phyloP scores from a whole-genome alignment of 306 rosid species.

The Fragaria iinumae region DNA sequence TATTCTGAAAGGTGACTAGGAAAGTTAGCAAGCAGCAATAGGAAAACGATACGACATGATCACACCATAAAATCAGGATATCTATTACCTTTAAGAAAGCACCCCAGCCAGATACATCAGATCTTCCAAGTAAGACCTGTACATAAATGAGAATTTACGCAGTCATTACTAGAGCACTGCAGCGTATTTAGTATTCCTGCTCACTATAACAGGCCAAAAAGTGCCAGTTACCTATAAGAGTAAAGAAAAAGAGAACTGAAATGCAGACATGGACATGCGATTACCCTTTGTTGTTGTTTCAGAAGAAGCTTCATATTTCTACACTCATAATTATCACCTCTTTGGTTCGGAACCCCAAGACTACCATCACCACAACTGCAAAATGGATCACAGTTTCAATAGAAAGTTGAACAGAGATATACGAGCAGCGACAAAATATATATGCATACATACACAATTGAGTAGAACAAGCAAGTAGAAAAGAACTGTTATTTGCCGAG shows the following conservation, averaged over 20 bases:
- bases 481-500: background rate
- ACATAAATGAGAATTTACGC: constrained; percentile 20
- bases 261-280: constrained; percentile 25
- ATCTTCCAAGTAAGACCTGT: constrained; percentile 95
- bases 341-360: constrained; percentile 92
- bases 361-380: constrained; percentile 96
- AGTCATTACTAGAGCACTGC: background rate
- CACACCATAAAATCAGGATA: constrained; percentile 9
- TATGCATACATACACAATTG: background rate
- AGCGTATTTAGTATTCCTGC: background rate
- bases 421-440: background rate
- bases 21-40: constrained; percentile 33
- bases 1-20: constrained; percentile 60
- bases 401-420: constrained; percentile 16
- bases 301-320: constrained; percentile 99
- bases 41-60: constrained; percentile 6
- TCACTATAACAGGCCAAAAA: background rate
- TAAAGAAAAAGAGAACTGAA: constrained; percentile 14
- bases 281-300: constrained; percentile 96
- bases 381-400: constrained; percentile 28
- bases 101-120: constrained; percentile 99
- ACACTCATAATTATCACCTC: constrained; percentile 99
- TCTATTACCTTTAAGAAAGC: constrained; percentile 87
- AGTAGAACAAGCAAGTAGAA: background rate
- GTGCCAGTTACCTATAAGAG: background rate